Base-by-base conservation (phyloP, 2,329 filamentous ascomycete genomes). In the Cladobotryum mycophilum region DNA sequence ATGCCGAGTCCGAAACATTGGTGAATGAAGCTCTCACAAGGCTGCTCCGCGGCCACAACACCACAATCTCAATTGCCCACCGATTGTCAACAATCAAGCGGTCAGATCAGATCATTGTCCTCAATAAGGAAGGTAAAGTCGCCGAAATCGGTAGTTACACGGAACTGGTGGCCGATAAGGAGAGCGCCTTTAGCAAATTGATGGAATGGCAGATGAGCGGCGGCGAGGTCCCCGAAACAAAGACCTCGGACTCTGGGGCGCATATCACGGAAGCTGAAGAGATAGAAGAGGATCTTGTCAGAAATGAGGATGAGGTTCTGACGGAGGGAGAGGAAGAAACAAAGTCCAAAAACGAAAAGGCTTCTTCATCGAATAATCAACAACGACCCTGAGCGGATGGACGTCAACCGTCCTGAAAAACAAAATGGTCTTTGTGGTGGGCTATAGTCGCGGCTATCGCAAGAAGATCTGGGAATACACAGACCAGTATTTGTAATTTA, bases 161-260 rank as follows among this genome's bases (percentile, higher is more conserved):
- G 20, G 80, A 89, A 56, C 79, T 99, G 18, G 87, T 85, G 47
- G 75, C 79, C 5, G 82, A 89, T 53, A 79, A 80, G 14, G 74
- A 86, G 9, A 95, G 92, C 47, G 89, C 91, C 2, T 99, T 99
- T 64, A 92, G 85, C 60, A 93, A 87, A 70, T 76, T 99, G 48
- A 99, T 99, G 93, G 92, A 97, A 70, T 97, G 91, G 91, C 93
- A 99, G 71, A 88, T 97, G 82, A 93, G 80, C 60, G 92, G 91
- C 12, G 86, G 87, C 8, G 89, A 95, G 50, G 63, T 75, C 8
- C 67, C 75, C 0, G 66, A 76, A 4, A 70, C 73, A 34, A 64
- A 57, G 17, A 63, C 54, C 44, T 62, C 56, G 18, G 64, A 61
- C n/a, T 58, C 59, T 3, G 64, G 64, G 9, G 66, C 67, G 4